These are phyloP conservation scores for Scenedesmus sp. DNA, from an alignment of 163 green algal species.

Conservation along the genomic window DNA sequence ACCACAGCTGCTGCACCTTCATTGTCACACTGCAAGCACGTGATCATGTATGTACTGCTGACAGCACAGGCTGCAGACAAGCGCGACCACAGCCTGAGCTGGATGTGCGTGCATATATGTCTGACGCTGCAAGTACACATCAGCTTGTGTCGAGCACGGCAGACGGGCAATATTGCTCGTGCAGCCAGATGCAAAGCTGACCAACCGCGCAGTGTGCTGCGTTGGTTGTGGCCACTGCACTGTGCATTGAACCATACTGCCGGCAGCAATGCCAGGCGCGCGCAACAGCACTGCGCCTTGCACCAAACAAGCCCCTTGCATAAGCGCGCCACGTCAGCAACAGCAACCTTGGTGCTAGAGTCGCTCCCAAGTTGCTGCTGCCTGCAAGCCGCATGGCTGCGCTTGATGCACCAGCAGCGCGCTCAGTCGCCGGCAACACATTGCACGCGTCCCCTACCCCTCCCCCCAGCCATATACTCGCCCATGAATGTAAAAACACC, in stretches of 20 bases:
- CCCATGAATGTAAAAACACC: too few species aligned
- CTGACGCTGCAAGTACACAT: too few species aligned
- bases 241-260: not conserved
- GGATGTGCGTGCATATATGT: not conserved
- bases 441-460: too few species aligned
- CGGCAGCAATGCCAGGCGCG: not conserved
- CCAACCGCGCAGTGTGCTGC: too few species aligned
- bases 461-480: too few species aligned
- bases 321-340: not conserved
- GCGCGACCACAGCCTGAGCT: not conserved
- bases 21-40: not conserved
- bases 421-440: too few species aligned
- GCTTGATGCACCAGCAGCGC: too few species aligned
- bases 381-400: too few species aligned
- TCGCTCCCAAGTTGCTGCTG: too few species aligned
- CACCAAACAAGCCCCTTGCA: not conserved
- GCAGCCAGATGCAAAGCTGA: too few species aligned
- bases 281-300: not conserved
- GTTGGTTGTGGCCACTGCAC: not conserved
- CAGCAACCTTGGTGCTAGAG: not conserved
- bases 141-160: too few species aligned
- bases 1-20: not conserved
- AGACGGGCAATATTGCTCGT: too few species aligned
- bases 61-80: not conserved
- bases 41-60: not conserved